Evolutionary conservation across 768 basidiomycete genomes (phyloP).

Genomic region (Sporobolomyces phaffii): DNA sequence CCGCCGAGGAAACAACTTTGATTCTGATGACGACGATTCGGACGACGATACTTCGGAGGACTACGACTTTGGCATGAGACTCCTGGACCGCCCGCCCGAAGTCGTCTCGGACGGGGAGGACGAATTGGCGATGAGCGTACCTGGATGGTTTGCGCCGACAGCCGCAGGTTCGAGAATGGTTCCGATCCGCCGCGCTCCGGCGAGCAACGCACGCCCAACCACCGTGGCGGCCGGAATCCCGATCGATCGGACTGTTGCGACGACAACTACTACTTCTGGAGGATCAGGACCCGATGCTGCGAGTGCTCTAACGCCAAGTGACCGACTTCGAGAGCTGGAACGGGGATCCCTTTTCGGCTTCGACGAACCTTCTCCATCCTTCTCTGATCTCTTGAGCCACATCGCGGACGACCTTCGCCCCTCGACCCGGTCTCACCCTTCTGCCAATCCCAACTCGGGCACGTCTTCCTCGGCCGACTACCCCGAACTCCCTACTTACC

Average conservation of each 20-base stretch:
- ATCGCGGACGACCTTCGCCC: not conserved
- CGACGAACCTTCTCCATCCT: not conserved
- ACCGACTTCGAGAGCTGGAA: not conserved
- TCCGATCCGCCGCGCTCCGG: too few species aligned
- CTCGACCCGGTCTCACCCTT: not conserved
- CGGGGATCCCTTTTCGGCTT: slow-evolving; percentile 14
- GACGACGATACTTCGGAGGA: not conserved
- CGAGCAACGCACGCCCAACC: too few species aligned
- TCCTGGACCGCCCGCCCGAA: not conserved
- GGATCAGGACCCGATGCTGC: not conserved
- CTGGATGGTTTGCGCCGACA: too few species aligned
- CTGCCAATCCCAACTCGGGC: not conserved
- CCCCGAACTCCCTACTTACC: not conserved
- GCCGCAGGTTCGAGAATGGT: too few species aligned
- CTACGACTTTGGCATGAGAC: too few species aligned
- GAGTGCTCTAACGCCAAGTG: not conserved
- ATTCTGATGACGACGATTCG: too few species aligned
- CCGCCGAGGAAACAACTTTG: too few species aligned
- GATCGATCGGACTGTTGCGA: not conserved
- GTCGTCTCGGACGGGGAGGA: not conserved
- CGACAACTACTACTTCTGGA: not conserved
- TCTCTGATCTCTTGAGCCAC: slow-evolving; percentile 3
- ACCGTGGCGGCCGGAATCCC: not conserved
- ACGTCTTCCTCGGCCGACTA: not conserved
- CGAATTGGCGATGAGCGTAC: too few species aligned